These are phyloP conservation scores for Trichoderma gracile DNA, from an alignment of 2,329 filamentous ascomycete species.

Conservation along the genomic window DNA sequence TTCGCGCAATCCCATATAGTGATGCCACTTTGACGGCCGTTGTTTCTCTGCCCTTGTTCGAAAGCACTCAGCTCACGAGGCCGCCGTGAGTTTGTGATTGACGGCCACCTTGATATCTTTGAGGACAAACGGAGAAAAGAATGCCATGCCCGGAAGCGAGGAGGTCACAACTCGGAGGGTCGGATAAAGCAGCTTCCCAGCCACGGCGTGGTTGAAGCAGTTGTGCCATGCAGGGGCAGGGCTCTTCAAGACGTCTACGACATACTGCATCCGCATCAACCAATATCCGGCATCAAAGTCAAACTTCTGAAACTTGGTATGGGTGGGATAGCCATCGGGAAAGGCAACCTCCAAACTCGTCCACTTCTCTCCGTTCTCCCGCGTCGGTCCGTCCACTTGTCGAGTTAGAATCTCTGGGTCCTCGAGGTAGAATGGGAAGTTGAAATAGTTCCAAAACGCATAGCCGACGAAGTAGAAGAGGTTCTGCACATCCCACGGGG, in stretches of 20 bases:
- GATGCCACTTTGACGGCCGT: too few relatives aligned
- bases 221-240: slow-evolving; percentile 2
- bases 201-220: slow-evolving; percentile 6
- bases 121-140: slow-evolving; percentile 6
- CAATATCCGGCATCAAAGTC: not conserved
- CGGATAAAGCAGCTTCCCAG: not conserved
- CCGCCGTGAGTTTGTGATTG: not conserved
- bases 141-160: not conserved
- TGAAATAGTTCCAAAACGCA: slow-evolving; percentile 14
- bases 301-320: slow-evolving; percentile 9
- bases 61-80: too few relatives aligned
- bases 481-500: not conserved
- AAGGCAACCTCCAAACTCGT: not conserved
- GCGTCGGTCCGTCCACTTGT: not conserved
- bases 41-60: too few relatives aligned
- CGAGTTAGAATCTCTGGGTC: not conserved
- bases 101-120: not conserved
- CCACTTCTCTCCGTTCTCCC: slow-evolving; percentile 5
- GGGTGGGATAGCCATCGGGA: not conserved
- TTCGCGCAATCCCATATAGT: too few relatives aligned
- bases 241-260: slow-evolving; percentile 5
- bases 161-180: slow-evolving; percentile 14
- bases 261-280: not conserved
- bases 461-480: slow-evolving; percentile 5
- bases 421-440: not conserved